Evolutionary conservation across 2,329 filamentous ascomycete species (phyloP), one percentile per base, ranked within the genome.

Genomic region (Cladosporium sp.): DNA sequence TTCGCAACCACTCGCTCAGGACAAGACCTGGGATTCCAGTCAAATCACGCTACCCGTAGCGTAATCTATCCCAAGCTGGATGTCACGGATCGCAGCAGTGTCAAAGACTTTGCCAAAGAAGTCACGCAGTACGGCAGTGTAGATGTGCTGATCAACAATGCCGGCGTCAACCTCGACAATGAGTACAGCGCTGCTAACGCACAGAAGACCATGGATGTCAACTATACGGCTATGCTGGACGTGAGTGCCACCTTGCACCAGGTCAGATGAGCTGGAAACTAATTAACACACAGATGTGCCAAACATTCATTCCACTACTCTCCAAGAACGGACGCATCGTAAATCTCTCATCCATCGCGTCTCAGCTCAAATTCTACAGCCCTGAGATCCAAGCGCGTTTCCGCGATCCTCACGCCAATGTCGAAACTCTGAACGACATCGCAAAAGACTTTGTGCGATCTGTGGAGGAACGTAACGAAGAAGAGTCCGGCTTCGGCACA

Each of bases 111-210:
- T 24, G 67, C 71, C 15, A 65, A 73, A 26, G 68, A 72, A 11
- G 71, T 77, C 64, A 69, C 71, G 24, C 60, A 70, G 38, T 65
- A 71, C 36, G 71, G 69, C 12, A 63, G 64, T 1, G 66, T 78
- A 7, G 74, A 76, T 60, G 74, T 79, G 5, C 70, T 79, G 28
- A 72, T 80, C 64, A 77, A 79, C 67, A 79, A 79, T 71, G 75
- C 76, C 2, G 74, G 73, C n/a, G 68, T 77, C 44, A 77, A 77
- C 36, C 69, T 74, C 21, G 73, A 76, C 64, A 61, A 66, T 8
- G 63, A 73, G 38, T 73, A 76, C 60, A 68, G 66, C 21, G 58
- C 57, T 10, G 74, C 74, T 36, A 73, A 72, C 61, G 76, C 72
- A 24, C 72, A 67, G 65, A 70, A 66, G 68, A 78, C 76, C 52